Evolutionary conservation across 352 stramenopile genomes (phyloP).

Genomic region (Phytophthora quininea): DNA sequence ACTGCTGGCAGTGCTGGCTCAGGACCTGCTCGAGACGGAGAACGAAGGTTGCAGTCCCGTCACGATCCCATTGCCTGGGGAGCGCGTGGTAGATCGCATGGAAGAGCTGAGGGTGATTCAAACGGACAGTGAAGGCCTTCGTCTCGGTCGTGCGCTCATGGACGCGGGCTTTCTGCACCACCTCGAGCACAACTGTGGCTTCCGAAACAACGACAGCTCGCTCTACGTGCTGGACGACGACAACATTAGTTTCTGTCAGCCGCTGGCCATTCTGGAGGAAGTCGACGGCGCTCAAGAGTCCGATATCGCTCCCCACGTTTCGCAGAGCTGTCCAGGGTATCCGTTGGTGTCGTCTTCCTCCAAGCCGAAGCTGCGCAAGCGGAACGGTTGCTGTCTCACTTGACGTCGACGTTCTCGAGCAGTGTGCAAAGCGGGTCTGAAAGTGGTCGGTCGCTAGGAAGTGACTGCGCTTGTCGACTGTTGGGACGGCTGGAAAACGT

Average conservation of each 20-base stretch:
- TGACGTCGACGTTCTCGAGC: slow-evolving; percentile 17
- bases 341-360: slow-evolving; percentile 5
- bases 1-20: slow-evolving; percentile 38
- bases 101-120: slow-evolving; percentile 31
- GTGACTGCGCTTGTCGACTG: slow-evolving; percentile 15
- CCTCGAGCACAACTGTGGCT: slow-evolving; percentile 33
- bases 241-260: slow-evolving; percentile 43
- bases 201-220: slow-evolving; percentile 21
- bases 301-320: background rate
- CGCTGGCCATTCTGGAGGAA: slow-evolving; percentile 39
- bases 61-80: slow-evolving; percentile 4
- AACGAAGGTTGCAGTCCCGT: background rate
- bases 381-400: slow-evolving; percentile 22
- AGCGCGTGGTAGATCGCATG: slow-evolving; percentile 35
- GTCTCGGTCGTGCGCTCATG: slow-evolving; percentile 61
- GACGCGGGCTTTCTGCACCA: slow-evolving; percentile 63
- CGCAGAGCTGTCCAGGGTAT: slow-evolving; percentile 1
- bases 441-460: slow-evolving; percentile 1
- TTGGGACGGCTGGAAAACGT: slow-evolving; percentile 14
- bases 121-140: slow-evolving; percentile 35
- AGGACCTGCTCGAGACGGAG: slow-evolving; percentile 36
- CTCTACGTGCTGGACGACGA: slow-evolving; percentile 55
- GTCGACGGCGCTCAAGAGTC: slow-evolving; percentile 13
- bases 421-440: slow-evolving; percentile 10
- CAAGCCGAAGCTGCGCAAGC: slow-evolving; percentile 20